Evolutionary conservation across 164 flowering plant species (phyloP).

Genomic region (Buxus sempervirens): DNA sequence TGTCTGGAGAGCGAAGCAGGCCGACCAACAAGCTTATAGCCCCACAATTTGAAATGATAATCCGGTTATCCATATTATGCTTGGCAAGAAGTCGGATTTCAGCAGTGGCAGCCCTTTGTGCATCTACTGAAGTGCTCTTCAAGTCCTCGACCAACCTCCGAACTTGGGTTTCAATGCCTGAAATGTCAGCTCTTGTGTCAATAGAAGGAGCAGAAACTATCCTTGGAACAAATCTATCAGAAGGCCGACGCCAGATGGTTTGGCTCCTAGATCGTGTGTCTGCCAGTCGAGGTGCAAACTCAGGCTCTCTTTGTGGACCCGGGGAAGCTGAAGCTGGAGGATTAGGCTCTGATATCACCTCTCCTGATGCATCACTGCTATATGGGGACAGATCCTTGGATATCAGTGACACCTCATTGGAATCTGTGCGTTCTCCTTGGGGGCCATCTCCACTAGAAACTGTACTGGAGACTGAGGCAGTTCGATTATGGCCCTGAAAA

Average conservation of each 20-base stretch:
- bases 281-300: slow-evolving; percentile 36
- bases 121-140: slow-evolving; percentile 45
- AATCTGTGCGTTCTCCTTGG: slow-evolving; percentile 31
- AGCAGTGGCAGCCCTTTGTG: slow-evolving; percentile 54
- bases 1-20: slow-evolving; percentile 58
- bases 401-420: slow-evolving; percentile 32
- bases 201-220: slow-evolving; percentile 51
- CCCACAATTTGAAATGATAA: slow-evolving; percentile 72
- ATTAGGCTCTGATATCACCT: slow-evolving; percentile 44
- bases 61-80: slow-evolving; percentile 78
- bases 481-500: slow-evolving; percentile 42
- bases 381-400: slow-evolving; percentile 38
- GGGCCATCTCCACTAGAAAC: slow-evolving; percentile 28
- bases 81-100: slow-evolving; percentile 69
- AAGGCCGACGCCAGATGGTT: slow-evolving; percentile 65
- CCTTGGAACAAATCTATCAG: slow-evolving; percentile 63
- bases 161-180: slow-evolving; percentile 65
- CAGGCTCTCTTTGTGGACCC: slow-evolving; percentile 46
- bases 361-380: slow-evolving; percentile 69
- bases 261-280: slow-evolving; percentile 61
- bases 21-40: slow-evolving; percentile 58
- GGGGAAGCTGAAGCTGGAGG: slow-evolving; percentile 31
- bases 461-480: slow-evolving; percentile 40
- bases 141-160: slow-evolving; percentile 60
- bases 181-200: slow-evolving; percentile 62